phyloP scores from a whole-genome alignment of 1,139 yeast genomes.

The Petasospora rhodanensis region DNA sequence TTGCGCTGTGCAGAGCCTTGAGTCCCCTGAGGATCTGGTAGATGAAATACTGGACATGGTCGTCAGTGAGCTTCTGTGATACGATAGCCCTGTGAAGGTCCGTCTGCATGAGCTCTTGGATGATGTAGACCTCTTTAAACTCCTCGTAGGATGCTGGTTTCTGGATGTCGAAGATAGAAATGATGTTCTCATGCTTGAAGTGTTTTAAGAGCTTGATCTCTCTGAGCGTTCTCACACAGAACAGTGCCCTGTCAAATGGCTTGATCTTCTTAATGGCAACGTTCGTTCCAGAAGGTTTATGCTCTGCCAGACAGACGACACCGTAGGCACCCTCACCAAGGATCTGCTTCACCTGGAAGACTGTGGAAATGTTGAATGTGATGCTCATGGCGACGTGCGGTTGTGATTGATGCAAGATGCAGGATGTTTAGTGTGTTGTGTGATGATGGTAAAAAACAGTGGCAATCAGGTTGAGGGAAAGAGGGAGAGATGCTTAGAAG shows the following conservation, averaged over 20 bases:
- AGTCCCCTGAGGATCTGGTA: conserved; percentile 63
- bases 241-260: conserved; percentile 80
- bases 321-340: conserved; percentile 98
- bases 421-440: not conserved
- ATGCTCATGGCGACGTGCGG: conserved; percentile 53
- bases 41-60: conserved; percentile 63
- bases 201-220: conserved; percentile 84
- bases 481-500: not conserved
- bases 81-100: conserved; percentile 58
- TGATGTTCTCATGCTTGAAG: conserved; percentile 89
- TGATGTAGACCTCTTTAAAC: conserved; percentile 64
- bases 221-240: conserved; percentile 83
- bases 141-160: conserved; percentile 64
- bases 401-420: conserved; percentile 5
- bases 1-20: conserved; percentile 60
- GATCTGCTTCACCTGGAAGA: conserved; percentile 77
- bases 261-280: conserved; percentile 95
- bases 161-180: conserved; percentile 88
- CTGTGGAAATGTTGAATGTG: conserved; percentile 82
- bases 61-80: conserved; percentile 50
- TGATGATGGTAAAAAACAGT: not conserved
- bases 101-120: conserved; percentile 70
- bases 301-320: conserved; percentile 87
- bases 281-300: conserved; percentile 62
- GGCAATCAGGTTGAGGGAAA: not conserved